phyloP scores from a whole-genome alignment of 2,329 filamentous ascomycete genomes.

The Aureobasidium sp. region DNA sequence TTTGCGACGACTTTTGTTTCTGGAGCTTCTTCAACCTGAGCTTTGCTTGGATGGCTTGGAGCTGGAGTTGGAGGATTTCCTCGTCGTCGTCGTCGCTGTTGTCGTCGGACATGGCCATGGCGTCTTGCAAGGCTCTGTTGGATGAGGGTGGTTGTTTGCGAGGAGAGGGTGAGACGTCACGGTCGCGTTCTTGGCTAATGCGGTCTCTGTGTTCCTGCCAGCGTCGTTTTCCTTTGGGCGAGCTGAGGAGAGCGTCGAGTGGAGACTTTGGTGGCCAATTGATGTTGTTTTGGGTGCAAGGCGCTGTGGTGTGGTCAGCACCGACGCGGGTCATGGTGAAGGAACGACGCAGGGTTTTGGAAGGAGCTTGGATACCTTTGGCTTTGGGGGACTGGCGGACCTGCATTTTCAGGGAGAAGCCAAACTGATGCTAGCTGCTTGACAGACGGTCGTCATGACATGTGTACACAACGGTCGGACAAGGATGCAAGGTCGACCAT shows the following conservation, averaged over 20 bases:
- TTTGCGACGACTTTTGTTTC: slow-evolving; percentile 21
- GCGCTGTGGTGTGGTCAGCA: slow-evolving; percentile 17
- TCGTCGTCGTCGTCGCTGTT: slow-evolving; percentile 62
- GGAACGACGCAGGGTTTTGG: not conserved
- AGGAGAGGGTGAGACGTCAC: slow-evolving; percentile 50
- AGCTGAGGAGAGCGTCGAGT: slow-evolving; percentile 53
- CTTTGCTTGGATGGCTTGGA: slow-evolving; percentile 81
- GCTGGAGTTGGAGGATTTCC: slow-evolving; percentile 75
- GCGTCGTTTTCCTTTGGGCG: slow-evolving; percentile 71
- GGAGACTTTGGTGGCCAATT: slow-evolving; percentile 56
- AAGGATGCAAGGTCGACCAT: not conserved
- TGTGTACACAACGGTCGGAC: not conserved
- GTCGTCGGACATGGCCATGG: slow-evolving; percentile 20
- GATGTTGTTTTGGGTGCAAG: slow-evolving; percentile 33
- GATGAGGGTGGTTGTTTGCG: slow-evolving; percentile 20
- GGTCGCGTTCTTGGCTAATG: slow-evolving; percentile 15
- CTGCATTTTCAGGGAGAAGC: not conserved
- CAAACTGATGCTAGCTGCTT: slow-evolving; percentile 32
- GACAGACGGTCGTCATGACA: not conserved
- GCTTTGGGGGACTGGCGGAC: slow-evolving; percentile 38
- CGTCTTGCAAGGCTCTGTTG: slow-evolving; percentile 21
- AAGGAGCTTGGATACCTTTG: slow-evolving; percentile 24
- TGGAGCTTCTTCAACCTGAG: slow-evolving; percentile 82
- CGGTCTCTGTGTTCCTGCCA: slow-evolving; percentile 59
- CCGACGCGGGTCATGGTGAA: not conserved